Conservation (phyloP, 306 rosid species). For the Cucurbita ficifolia region DNA sequence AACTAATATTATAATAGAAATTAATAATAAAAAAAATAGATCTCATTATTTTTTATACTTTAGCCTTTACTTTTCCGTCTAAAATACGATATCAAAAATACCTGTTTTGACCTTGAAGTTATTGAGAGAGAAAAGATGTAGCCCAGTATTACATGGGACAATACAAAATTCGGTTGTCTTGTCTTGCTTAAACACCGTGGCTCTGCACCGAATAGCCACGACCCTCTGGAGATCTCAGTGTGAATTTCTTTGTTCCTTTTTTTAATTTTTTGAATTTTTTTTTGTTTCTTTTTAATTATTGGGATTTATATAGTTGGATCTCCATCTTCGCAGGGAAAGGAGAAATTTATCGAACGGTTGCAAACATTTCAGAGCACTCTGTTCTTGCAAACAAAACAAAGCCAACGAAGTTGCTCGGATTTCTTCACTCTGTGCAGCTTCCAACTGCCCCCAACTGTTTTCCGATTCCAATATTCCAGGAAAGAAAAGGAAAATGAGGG, state of each 20-base stretch:
- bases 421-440: background rate
- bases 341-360: background rate
- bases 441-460: background rate
- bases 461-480: background rate
- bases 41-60: too few relatives aligned
- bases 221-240: background rate
- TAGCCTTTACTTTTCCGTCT: too few relatives aligned
- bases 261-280: background rate
- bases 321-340: background rate
- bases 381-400: background rate
- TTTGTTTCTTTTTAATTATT: background rate
- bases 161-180: background rate
- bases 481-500: slow-evolving; percentile 16
- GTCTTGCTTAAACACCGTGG: background rate
- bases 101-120: background rate
- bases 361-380: background rate
- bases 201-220: slow-evolving; percentile 1
- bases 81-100: background rate
- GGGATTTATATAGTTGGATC: background rate
- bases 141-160: background rate
- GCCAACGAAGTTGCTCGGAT: background rate
- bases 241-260: background rate
- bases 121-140: background rate
- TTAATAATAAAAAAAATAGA: too few relatives aligned
- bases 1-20: too few relatives aligned